Base-by-base conservation (phyloP, 169 alveolate genomes). In the Ichthyophthirius multifiliis region DNA sequence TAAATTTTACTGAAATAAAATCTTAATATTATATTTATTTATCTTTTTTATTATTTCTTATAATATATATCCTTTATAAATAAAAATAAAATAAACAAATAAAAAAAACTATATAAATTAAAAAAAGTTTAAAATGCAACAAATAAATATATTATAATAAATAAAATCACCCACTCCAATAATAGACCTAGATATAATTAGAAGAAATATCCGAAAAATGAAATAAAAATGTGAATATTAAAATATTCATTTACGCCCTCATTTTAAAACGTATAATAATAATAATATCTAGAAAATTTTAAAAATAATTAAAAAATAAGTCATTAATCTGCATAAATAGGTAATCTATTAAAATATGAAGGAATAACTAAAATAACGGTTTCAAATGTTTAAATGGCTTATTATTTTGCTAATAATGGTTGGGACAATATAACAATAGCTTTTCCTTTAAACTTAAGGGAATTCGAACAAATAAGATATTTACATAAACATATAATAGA, bases 121-220 rank as follows among this genome's bases (percentile, higher is more conserved):
- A n/a, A n/a, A n/a, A n/a, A n/a, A n/a, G n/a, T n/a, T n/a, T n/a
- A n/a, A n/a, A n/a, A n/a, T n/a, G n/a, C n/a, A n/a, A n/a, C n/a
- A n/a, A n/a, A n/a, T n/a, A n/a, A n/a, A n/a, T n/a, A n/a, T n/a
- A n/a, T n/a, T n/a, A n/a, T n/a, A n/a, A n/a, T n/a, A n/a, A n/a
- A n/a, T n/a, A n/a, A n/a, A n/a, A n/a, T n/a, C n/a, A n/a, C 71
- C 71, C 13, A 55, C 43, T 55, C 71, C 71, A 4, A 39, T 55
- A 12, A 39, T 55, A n/a, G 31, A 55, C 39, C 71, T 39, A 4
- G 18, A 55, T 55, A 55, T 55, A 34, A 55, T 55, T 55, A 34
- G 71, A 10, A 39, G 31, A 2, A 55, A 55, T 55, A 39, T 55
- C 34, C 23, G 23, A 7, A 55, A 39, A 55, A 55, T 55, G 71